Evolutionary conservation across 1,139 yeast species (phyloP).

Genomic region (Suhomyces maxii): DNA sequence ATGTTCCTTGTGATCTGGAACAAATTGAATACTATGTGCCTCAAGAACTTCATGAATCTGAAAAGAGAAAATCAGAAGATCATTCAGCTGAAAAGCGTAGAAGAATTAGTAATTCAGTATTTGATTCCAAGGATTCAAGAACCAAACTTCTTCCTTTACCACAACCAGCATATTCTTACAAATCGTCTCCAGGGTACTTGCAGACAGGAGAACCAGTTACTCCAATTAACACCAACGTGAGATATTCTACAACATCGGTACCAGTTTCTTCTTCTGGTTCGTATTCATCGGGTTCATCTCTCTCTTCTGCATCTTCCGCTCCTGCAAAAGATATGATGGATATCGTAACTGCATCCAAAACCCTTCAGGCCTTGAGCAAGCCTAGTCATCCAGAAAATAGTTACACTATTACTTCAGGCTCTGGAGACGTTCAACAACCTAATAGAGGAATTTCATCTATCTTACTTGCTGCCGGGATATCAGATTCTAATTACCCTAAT

Average conservation of each 20-base stretch:
- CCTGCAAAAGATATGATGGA: conserved; percentile 28
- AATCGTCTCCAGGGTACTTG: conserved; percentile 5
- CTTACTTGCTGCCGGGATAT: conserved; percentile 16
- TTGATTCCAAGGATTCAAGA: conserved; percentile 1
- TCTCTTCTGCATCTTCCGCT: not conserved
- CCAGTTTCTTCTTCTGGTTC: not conserved
- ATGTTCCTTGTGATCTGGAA: conserved; percentile 12
- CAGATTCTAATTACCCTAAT: conserved; percentile 1
- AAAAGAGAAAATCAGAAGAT: conserved; percentile 2
- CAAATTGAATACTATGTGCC: conserved; percentile 8
- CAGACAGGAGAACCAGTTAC: conserved; percentile 8
- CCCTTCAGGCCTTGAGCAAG: conserved; percentile 35
- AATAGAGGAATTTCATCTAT: conserved; percentile 16
- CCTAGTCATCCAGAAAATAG: conserved; percentile 5
- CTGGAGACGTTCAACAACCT: conserved; percentile 3
- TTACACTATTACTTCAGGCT: conserved; percentile 7
- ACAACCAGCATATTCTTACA: conserved; percentile 6
- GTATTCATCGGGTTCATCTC: conserved; percentile 3
- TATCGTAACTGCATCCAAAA: conserved; percentile 42
- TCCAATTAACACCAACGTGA: conserved; percentile 5
- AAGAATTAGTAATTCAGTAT: conserved; percentile 6
- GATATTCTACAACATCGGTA: not conserved
- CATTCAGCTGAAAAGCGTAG: conserved; percentile 3
- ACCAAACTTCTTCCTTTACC: conserved; percentile 7
- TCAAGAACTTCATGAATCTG: conserved; percentile 2